phyloP scores from a whole-genome alignment of 495 filamentous ascomycete species.

The Pseudoneurospora amorphoporcata region DNA sequence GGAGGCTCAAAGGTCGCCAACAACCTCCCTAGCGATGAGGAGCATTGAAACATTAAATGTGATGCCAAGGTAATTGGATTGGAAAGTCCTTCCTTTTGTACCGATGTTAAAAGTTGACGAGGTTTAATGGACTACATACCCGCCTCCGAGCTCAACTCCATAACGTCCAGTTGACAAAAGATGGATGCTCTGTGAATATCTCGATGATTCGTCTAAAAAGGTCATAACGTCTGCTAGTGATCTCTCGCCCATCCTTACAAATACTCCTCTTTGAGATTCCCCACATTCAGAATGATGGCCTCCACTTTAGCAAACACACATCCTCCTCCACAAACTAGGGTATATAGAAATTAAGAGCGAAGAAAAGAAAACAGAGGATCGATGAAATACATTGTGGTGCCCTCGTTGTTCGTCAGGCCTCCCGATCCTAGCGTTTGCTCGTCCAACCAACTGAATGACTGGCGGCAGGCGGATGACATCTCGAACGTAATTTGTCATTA shows the following conservation, averaged over 20 bases:
- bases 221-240: neutral
- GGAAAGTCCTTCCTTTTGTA: neutral
- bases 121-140: neutral
- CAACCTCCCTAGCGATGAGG: neutral
- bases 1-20: neutral
- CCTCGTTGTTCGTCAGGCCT: neutral
- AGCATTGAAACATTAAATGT: neutral
- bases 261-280: neutral
- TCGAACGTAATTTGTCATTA: neutral
- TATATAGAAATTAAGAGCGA: neutral
- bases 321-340: neutral
- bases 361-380: neutral
- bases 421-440: neutral
- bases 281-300: neutral
- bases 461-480: neutral
- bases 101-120: neutral
- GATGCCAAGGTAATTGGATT: neutral
- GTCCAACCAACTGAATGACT: neutral
- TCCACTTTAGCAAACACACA: neutral
- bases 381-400: neutral
- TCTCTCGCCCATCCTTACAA: neutral
- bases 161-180: neutral
- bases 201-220: constrained; percentile 7
- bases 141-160: neutral
- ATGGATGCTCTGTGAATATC: constrained; percentile 7